These are phyloP conservation scores for Candida glucosophila DNA, from an alignment of 1,139 yeast genomes.

Conservation along the genomic window DNA sequence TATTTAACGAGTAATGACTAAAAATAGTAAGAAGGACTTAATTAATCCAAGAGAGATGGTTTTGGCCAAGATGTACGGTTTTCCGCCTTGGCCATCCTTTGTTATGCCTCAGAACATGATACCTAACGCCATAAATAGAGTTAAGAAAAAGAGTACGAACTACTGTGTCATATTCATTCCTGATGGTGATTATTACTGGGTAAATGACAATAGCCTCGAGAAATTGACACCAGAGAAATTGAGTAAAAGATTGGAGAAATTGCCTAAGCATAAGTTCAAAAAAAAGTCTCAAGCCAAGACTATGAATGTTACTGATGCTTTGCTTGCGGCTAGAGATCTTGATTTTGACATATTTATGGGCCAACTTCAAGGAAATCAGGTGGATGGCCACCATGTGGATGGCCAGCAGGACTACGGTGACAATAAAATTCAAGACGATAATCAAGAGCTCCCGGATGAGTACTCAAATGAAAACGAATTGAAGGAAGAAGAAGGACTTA, in stretches of 20 bases:
- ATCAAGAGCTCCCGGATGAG: slow-evolving; percentile 7
- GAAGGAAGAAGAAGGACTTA: slow-evolving; percentile 5
- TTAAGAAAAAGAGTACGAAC: slow-evolving; percentile 30
- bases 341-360: slow-evolving; percentile 32
- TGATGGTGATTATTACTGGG: slow-evolving; percentile 42
- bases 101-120: slow-evolving; percentile 34
- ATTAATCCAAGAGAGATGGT: slow-evolving; percentile 29
- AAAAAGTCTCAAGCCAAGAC: slow-evolving; percentile 20
- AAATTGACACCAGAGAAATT: slow-evolving; percentile 22
- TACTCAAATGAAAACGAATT: slow-evolving; percentile 11
- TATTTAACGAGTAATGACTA: too few species aligned
- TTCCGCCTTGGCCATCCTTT: slow-evolving; percentile 43
- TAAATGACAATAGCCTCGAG: slow-evolving; percentile 31
- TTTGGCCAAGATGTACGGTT: slow-evolving; percentile 40
- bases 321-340: slow-evolving; percentile 30
- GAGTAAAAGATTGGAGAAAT: slow-evolving; percentile 18
- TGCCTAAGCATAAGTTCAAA: slow-evolving; percentile 15
- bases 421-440: slow-evolving; percentile 16
- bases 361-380: slow-evolving; percentile 15
- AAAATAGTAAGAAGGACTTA: slow-evolving; percentile 11
- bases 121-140: slow-evolving; percentile 29
- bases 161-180: slow-evolving; percentile 41
- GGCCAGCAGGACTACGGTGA: slow-evolving; percentile 18
- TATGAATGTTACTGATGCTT: slow-evolving; percentile 29
- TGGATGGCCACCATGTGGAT: slow-evolving; percentile 18